These are phyloP conservation scores for Paraphysoderma sedebokerense DNA, from an alignment of 371 early-diverging fungal species.

Conservation along the genomic window DNA sequence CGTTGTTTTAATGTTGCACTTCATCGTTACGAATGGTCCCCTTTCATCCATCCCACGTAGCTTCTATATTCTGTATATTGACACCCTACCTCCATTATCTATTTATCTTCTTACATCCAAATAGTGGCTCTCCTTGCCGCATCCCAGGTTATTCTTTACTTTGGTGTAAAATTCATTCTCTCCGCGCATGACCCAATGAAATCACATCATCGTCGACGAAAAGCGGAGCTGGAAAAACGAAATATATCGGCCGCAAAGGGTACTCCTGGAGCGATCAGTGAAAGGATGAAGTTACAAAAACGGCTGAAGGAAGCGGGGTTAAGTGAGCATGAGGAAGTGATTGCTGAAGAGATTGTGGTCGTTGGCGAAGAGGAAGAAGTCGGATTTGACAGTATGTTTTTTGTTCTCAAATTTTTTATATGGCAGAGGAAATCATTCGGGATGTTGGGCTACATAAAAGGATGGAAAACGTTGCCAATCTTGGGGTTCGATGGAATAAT, in stretches of 20 bases:
- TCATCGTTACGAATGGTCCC: neutral
- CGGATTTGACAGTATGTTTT: conserved; percentile 46
- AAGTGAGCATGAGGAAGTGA: conserved; percentile 82
- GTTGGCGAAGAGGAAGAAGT: conserved; percentile 79
- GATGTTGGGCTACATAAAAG: neutral
- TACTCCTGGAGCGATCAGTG: conserved; percentile 8
- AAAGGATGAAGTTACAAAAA: conserved; percentile 12
- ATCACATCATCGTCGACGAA: conserved; percentile 52
- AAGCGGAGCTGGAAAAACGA: conserved; percentile 28
- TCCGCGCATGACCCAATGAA: conserved; percentile 50
- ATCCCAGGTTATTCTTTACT: conserved; percentile 68
- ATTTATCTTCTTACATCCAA: too few relatives aligned
- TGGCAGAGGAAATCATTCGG: too few relatives aligned
- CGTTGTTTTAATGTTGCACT: neutral
- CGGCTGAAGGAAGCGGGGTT: conserved; percentile 38
- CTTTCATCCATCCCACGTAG: neutral
- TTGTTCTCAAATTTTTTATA: neutral
- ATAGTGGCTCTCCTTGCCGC: conserved; percentile 54
- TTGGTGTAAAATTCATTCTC: conserved; percentile 63
- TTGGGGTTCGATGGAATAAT: neutral
- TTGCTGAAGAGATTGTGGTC: conserved; percentile 72
- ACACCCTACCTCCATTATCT: neutral
- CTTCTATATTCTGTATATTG: neutral
- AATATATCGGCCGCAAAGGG: neutral
- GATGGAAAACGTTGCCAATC: neutral